Base-by-base conservation (phyloP, 768 basidiomycete species). In the Botryobasidium botryosum region DNA sequence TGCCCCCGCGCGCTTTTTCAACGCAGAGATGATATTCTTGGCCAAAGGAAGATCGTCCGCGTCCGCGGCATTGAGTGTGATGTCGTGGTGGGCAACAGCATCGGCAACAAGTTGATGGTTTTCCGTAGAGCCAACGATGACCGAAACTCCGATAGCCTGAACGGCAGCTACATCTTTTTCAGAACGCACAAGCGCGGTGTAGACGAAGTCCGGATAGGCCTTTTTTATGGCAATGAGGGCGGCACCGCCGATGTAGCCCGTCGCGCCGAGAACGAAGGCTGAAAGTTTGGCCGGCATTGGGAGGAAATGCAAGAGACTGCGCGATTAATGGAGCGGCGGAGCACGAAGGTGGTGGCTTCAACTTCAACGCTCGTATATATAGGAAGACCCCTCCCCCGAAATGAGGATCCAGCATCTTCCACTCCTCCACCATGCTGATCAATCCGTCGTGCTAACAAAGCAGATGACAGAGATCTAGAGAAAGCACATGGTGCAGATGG, bases 191-290 rank as follows among this genome's bases (percentile, higher is more conserved):
- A 50, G 31, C 5, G 53, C 53, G 15, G 44, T 42, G 31, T 35
- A 53, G 21, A 39, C 18, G 44, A 44, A 49, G 42, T 57, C 54
- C 2, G 55, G 55, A 42, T 58, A 50, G 23, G 46, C 35, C 41
- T 60, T 59, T 33, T 62, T 51, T 1, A 59, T 59, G 6, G 59
- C 59, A 23, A 62, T 54, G 17, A 64, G 56, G 35, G 64, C 61
- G 4, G 64, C 58, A n/a, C n/a, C 53, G 40, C 49, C 49, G 18
- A 50, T 49, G 40, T 50, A 50, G 7, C 49, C 49, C 6, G 49
- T 50, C 21, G 36, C 47, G 23, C 49, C 49, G 39, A 50, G 18
- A 32, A 50, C n/a, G 12, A 31, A 50, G 45, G n/a, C n/a, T n/a
- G n/a, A n/a, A n/a, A n/a, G n/a, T n/a, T n/a, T n/a, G n/a, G n/a